Base-by-base conservation (phyloP, 2,329 filamentous ascomycete species). In the Rutstroemia sp. region DNA sequence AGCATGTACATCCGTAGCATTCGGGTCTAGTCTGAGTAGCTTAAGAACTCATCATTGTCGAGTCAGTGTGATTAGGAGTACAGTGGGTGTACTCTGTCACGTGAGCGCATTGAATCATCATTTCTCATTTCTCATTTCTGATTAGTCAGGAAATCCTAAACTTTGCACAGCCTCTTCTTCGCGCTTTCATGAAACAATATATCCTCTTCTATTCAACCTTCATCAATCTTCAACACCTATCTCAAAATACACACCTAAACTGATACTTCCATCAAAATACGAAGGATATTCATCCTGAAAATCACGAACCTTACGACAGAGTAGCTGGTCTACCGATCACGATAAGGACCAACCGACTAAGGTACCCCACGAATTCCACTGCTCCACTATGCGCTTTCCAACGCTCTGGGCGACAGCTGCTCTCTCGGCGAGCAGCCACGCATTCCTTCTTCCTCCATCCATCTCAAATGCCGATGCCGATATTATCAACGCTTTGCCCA, bases 391-490 rank as follows among this genome's bases (percentile, higher is more conserved):
- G 67, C 60, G 50, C 57, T 60, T 63, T 38, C 42, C 58, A n/a
- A 59, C 59, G 27, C 49, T 65, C 6, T 59, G 57, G 40, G 62
- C 58, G 38, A 56, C 60, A 12, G 58, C 58, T 23, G 59, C 60
- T 34, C 39, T 65, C 17, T 60, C 60, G n/a, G 58, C 55, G 23
- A 45, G 60, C 9, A 51, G 56, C 36, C 66, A 70, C 23, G 78
- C 80, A 57, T 76, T 84, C 64, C 72, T 85, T 58, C 63, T 86
- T 54, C 75, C 81, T 36, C 78, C 82, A 57, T 71, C 76, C 63
- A 68, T 76, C 56, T 72, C 73, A 58, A 68, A 71, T 19, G 69
- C 72, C 52, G 74, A 78, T 54, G 69, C 72, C 57, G 70, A 72
- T 40, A 65, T 75, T 62, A 71, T 76, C 68, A 73, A 73, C 54